Conservation (phyloP, 2,329 filamentous ascomycete species). For the Bipolaris victoriae region DNA sequence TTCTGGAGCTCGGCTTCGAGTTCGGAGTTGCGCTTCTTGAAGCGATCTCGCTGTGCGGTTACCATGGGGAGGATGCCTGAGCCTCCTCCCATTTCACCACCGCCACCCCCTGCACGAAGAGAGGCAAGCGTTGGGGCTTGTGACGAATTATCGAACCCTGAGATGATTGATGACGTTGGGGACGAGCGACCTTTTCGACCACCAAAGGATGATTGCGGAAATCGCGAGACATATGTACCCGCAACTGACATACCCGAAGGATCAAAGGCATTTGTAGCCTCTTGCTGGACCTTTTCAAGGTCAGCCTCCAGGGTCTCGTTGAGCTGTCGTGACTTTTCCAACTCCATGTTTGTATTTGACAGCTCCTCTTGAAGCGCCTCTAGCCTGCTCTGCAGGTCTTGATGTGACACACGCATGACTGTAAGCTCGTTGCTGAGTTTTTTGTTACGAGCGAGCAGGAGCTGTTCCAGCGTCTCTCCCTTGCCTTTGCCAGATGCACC, state of each 20-base stretch:
- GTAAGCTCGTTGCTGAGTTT: slow-evolving; percentile 95
- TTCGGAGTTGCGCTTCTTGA: slow-evolving; percentile 93
- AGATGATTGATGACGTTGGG: slow-evolving; percentile 97
- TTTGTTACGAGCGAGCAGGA: slow-evolving; percentile 91
- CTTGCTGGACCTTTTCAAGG: slow-evolving; percentile 83
- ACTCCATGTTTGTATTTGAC: slow-evolving; percentile 79
- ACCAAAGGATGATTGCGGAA: slow-evolving; percentile 67
- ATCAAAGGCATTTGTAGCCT: slow-evolving; percentile 82
- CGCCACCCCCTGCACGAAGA: slow-evolving; percentile 58
- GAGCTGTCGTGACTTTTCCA: slow-evolving; percentile 82
- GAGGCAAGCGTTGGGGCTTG: slow-evolving; percentile 58
- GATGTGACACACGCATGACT: slow-evolving; percentile 88
- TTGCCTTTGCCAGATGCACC: slow-evolving; percentile 63
- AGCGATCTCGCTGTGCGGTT: slow-evolving; percentile 94
- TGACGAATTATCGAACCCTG: slow-evolving; percentile 73
- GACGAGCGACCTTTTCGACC: slow-evolving; percentile 72
- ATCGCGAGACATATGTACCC: slow-evolving; percentile 84
- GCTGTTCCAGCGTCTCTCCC: slow-evolving; percentile 85
- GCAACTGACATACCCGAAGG: slow-evolving; percentile 87
- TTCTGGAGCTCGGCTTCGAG: slow-evolving; percentile 90
- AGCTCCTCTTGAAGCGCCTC: slow-evolving; percentile 83
- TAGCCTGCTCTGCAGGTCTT: slow-evolving; percentile 82
- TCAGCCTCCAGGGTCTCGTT: slow-evolving; percentile 93
- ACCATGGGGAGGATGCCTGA: slow-evolving; percentile 97
- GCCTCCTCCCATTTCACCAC: slow-evolving; percentile 69